Evolutionary conservation across 73 alveolate genomes (phyloP).

Genomic region (Paraurostyla sp.): DNA sequence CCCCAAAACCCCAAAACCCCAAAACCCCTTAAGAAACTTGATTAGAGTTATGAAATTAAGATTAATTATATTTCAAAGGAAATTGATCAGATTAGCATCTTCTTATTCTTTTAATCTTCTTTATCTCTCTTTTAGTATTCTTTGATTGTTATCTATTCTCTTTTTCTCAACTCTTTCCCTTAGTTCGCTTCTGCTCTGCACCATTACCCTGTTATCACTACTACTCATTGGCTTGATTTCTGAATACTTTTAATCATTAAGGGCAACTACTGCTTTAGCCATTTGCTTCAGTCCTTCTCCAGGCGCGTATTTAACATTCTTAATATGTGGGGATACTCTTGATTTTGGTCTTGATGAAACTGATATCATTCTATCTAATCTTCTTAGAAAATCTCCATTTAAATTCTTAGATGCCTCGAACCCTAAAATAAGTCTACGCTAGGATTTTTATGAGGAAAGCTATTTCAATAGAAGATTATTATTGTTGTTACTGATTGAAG

Average conservation of each 20-base stretch:
- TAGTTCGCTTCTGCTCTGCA: slow-evolving; percentile 26
- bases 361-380: slow-evolving; percentile 46
- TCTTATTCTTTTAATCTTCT: slow-evolving; percentile 16
- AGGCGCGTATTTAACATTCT: slow-evolving; percentile 46
- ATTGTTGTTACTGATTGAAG: not conserved
- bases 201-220: slow-evolving; percentile 25
- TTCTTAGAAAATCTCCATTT: slow-evolving; percentile 55
- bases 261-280: slow-evolving; percentile 47
- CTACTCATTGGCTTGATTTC: slow-evolving; percentile 28
- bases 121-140: slow-evolving; percentile 27
- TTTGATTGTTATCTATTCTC: not conserved
- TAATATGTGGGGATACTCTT: slow-evolving; percentile 23
- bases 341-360: slow-evolving; percentile 42
- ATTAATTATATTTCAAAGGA: not conserved
- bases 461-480: not conserved
- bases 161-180: slow-evolving; percentile 13
- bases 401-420: slow-evolving; percentile 45
- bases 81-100: not conserved
- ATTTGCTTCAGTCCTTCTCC: slow-evolving; percentile 54
- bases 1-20: slow-evolving; percentile 12
- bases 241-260: slow-evolving; percentile 48
- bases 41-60: not conserved
- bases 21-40: too few species aligned
- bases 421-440: slow-evolving; percentile 48
- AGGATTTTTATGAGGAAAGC: not conserved